Evolutionary conservation across 2,329 filamentous ascomycete species (phyloP).

Genomic region (Penicillium sclerotigenum): DNA sequence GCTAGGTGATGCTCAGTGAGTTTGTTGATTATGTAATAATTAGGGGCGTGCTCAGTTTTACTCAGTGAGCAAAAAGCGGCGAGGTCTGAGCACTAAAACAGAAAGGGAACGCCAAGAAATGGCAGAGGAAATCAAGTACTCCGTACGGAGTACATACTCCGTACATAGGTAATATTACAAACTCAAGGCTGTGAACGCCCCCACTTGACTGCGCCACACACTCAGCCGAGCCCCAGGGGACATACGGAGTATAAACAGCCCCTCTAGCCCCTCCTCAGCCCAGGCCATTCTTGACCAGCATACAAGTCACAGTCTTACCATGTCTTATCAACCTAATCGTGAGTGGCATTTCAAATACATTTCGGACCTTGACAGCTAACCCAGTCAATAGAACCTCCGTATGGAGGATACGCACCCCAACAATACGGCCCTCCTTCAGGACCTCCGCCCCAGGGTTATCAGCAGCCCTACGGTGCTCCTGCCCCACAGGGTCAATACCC

Average conservation of each 20-base stretch:
- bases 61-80: too few species aligned
- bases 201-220: conserved; percentile 25
- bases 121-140: too few species aligned
- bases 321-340: conserved; percentile 26
- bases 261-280: not conserved
- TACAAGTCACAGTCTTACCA: not conserved
- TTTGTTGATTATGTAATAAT: too few species aligned
- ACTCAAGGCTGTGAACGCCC: conserved; percentile 17
- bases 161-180: too few species aligned
- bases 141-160: too few species aligned
- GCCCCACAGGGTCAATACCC: conserved; percentile 27
- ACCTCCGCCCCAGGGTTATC: conserved; percentile 26
- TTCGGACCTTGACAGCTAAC: not conserved
- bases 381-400: conserved; percentile 21
- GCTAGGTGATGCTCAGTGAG: not conserved
- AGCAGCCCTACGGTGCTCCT: conserved; percentile 17
- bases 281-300: not conserved
- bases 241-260: conserved; percentile 6
- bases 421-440: conserved; percentile 27
- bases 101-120: too few species aligned
- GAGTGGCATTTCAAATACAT: conserved; percentile 5
- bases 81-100: too few species aligned
- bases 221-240: not conserved
- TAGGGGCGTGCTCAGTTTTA: too few species aligned
- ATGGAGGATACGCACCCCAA: conserved; percentile 28